A percentile compares a stretch with the other conserved stretches of the same genome.
Evolutionary conservation across 2,329 filamentous ascomycete species (phyloP).

Genomic region (Arthrinium puccinioides): DNA sequence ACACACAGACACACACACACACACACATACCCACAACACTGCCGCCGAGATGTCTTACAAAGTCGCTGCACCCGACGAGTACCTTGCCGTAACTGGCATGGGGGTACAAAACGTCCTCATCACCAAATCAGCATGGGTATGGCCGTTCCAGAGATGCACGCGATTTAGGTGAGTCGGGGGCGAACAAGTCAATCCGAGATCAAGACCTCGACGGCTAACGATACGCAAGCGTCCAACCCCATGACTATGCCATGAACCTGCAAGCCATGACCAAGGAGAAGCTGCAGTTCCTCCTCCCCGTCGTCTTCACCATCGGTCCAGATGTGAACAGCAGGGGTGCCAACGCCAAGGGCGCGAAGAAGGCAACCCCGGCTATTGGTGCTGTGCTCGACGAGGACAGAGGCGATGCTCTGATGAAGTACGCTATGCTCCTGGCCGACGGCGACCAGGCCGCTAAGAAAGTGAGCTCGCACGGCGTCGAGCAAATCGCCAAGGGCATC

Average conservation of each 20-base stretch:
- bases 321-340: conserved; percentile 56
- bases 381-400: conserved; percentile 35
- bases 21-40: neutral
- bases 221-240: conserved; percentile 56
- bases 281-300: conserved; percentile 72
- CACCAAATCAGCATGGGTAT: conserved; percentile 68
- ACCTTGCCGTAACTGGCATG: conserved; percentile 80
- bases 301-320: conserved; percentile 81
- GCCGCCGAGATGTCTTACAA: conserved; percentile 51
- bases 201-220: too few species aligned
- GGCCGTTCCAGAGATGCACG: conserved; percentile 61
- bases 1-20: too few species aligned
- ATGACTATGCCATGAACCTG: conserved; percentile 75
- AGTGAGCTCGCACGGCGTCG: conserved; percentile 51
- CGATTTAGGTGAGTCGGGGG: conserved; percentile 36
- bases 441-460: conserved; percentile 35
- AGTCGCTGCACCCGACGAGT: conserved; percentile 70
- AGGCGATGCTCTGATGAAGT: conserved; percentile 66
- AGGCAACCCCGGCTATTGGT: conserved; percentile 8
- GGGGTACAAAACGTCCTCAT: conserved; percentile 68
- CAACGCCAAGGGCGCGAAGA: conserved; percentile 24
- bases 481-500: conserved; percentile 82
- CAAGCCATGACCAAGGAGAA: conserved; percentile 90
- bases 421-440: conserved; percentile 71
- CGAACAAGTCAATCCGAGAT: too few species aligned